Percentiles rank a stretch among this genome's conserved stretches.
These are phyloP conservation scores for Umbilicus rupestris DNA, from an alignment of 164 flowering plant genomes.

Conservation along the genomic window DNA sequence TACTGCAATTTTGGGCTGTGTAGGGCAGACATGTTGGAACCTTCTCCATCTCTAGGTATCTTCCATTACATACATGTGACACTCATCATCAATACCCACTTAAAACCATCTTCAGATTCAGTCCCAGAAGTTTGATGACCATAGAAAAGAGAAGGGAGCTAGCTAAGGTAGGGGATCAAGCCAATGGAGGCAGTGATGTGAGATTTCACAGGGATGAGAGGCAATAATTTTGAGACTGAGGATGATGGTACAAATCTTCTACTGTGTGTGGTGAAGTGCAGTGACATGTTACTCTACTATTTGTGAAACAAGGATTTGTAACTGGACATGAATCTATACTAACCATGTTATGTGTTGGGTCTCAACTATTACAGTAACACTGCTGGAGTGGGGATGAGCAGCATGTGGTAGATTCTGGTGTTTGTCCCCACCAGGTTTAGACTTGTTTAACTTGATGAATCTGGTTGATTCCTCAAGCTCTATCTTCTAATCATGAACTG, in stretches of 20 bases:
- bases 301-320: not conserved
- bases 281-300: not conserved
- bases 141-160: not conserved
- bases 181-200: not conserved
- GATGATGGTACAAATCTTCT: not conserved
- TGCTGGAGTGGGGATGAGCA: not conserved
- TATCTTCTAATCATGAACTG: no score
- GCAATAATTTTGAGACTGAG: not conserved
- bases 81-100: not conserved
- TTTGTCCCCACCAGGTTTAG: not conserved
- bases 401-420: not conserved
- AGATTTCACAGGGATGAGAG: not conserved
- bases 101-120: not conserved
- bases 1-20: not conserved
- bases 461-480: not conserved
- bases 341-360: constrained; percentile 4
- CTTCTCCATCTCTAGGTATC: constrained; percentile 1
- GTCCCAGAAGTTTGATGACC: not conserved
- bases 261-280: constrained; percentile 3
- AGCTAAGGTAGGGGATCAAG: not conserved
- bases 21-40: not conserved
- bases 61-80: not conserved
- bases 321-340: not conserved
- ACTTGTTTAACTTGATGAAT: not conserved
- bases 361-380: not conserved